phyloP scores from a whole-genome alignment of 1,284 basidiomycete genomes.

The Cryptococcus wingfieldii region DNA sequence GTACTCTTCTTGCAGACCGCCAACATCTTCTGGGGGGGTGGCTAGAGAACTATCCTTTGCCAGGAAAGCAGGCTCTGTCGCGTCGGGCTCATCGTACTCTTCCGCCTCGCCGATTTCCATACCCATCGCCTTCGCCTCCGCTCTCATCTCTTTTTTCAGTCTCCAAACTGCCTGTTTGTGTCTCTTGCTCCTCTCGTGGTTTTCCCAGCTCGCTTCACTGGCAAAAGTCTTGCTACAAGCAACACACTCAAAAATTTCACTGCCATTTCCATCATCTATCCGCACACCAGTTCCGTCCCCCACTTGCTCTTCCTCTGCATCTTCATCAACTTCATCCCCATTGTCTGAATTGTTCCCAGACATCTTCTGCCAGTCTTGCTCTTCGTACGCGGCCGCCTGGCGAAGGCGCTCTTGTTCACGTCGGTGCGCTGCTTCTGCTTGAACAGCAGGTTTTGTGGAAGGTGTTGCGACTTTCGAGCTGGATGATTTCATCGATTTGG shows the following conservation, averaged over 20 bases:
- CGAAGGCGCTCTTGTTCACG: slow-evolving; percentile 27
- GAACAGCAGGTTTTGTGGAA: slow-evolving; percentile 13
- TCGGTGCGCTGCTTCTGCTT: slow-evolving; percentile 19
- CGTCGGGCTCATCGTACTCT: slow-evolving; percentile 21
- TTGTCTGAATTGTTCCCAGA: slow-evolving; percentile 58
- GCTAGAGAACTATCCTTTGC: not conserved
- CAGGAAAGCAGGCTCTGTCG: slow-evolving; percentile 4
- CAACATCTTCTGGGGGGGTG: slow-evolving; percentile 18
- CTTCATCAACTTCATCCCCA: slow-evolving; percentile 49
- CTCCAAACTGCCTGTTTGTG: slow-evolving; percentile 82
- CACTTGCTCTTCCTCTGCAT: slow-evolving; percentile 31
- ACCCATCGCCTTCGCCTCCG: slow-evolving; percentile 25
- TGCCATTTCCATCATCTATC: slow-evolving; percentile 30
- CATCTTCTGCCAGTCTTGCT: slow-evolving; percentile 76
- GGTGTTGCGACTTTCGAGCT: slow-evolving; percentile 19
- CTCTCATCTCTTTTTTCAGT: slow-evolving; percentile 63
- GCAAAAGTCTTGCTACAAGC: slow-evolving; percentile 87
- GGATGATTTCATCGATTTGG: slow-evolving; percentile 6
- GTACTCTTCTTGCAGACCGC: slow-evolving; percentile 12
- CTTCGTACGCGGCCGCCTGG: slow-evolving; percentile 36
- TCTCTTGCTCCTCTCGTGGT: slow-evolving; percentile 94
- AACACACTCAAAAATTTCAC: slow-evolving; percentile 77
- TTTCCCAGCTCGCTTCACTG: slow-evolving; percentile 90
- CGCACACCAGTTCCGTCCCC: slow-evolving; percentile 35
- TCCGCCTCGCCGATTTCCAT: slow-evolving; percentile 17